A percentile compares a stretch with the other conserved stretches of the same genome.
These are phyloP conservation scores for Botrytis byssoidea DNA, from an alignment of 2,329 filamentous ascomycete genomes.

Conservation along the genomic window DNA sequence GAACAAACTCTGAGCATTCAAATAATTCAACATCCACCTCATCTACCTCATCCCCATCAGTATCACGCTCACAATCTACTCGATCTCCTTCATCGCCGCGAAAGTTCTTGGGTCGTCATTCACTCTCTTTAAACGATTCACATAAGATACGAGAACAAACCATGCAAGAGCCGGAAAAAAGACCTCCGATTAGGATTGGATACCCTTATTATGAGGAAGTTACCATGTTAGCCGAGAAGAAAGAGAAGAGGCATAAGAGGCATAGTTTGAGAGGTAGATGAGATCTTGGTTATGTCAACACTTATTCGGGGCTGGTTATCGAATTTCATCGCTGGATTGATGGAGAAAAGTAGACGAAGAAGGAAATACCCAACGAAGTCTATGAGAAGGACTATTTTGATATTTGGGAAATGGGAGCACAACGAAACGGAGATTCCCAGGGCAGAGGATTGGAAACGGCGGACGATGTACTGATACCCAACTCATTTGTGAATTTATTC, in stretches of 20 bases:
- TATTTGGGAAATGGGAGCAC: background rate
- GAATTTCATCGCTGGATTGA: background rate
- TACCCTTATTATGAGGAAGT: constrained; percentile 24
- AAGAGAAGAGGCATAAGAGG: constrained; percentile 11
- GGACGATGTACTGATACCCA: constrained; percentile 20
- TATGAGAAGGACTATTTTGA: background rate
- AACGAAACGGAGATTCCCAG: background rate
- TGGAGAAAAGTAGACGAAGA: background rate
- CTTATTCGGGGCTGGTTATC: background rate
- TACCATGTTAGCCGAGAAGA: constrained; percentile 4
- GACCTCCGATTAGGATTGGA: constrained; percentile 19
- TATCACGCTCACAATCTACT: constrained; percentile 6
- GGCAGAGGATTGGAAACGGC: background rate
- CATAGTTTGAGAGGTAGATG: constrained; percentile 12
- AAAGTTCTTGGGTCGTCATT: background rate
- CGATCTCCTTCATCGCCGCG: background rate
- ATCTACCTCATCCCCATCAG: background rate
- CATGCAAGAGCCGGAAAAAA: background rate
- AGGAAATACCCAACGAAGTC: background rate
- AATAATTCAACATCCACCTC: constrained; percentile 1
- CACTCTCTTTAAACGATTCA: background rate
- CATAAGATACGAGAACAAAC: background rate
- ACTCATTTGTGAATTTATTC: constrained; percentile 11
- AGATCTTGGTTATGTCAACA: background rate
- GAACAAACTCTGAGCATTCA: constrained; percentile 4